A percentile compares a stretch with the other conserved stretches of the same genome.
These are phyloP conservation scores for Trichoderma sp. DNA, from an alignment of 2,329 filamentous ascomycete species.

Conservation along the genomic window DNA sequence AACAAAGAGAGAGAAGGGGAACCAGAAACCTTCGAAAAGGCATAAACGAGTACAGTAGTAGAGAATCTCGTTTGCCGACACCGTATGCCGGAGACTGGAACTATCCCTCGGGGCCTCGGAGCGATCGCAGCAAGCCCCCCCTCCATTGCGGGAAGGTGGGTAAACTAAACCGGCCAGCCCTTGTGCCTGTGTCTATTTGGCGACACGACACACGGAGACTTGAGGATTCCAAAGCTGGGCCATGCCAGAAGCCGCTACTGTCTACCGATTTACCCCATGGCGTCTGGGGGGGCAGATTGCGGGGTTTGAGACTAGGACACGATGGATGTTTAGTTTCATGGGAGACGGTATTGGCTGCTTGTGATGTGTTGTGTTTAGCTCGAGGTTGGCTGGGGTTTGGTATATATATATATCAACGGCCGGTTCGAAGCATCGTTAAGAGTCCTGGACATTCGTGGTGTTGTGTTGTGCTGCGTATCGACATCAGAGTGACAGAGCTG, in stretches of 20 bases:
- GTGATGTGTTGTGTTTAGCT: background rate
- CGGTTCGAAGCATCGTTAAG: background rate
- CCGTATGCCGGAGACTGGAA: background rate
- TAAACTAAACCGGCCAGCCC: background rate
- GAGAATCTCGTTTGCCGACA: background rate
- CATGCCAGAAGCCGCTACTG: constrained; percentile 3
- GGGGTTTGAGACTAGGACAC: background rate
- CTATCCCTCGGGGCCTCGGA: background rate
- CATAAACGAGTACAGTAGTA: background rate
- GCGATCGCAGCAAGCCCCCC: background rate
- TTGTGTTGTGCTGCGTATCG: background rate
- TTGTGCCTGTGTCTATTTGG: background rate
- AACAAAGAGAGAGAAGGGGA: background rate
- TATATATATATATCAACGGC: background rate
- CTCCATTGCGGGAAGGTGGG: background rate
- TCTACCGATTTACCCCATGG: constrained; percentile 6
- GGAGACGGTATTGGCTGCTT: background rate
- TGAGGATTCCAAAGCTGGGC: background rate
- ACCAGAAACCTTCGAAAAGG: background rate
- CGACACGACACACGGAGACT: background rate
- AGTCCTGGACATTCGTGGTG: background rate
- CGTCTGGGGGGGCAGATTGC: constrained; percentile 14
- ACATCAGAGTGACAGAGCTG: background rate
- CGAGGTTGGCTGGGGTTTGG: too few relatives aligned
- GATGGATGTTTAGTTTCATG: background rate